A percentile compares a stretch with the other conserved stretches of the same genome.
phyloP scores from a whole-genome alignment of 768 basidiomycete species.

The Suillus plorans region DNA sequence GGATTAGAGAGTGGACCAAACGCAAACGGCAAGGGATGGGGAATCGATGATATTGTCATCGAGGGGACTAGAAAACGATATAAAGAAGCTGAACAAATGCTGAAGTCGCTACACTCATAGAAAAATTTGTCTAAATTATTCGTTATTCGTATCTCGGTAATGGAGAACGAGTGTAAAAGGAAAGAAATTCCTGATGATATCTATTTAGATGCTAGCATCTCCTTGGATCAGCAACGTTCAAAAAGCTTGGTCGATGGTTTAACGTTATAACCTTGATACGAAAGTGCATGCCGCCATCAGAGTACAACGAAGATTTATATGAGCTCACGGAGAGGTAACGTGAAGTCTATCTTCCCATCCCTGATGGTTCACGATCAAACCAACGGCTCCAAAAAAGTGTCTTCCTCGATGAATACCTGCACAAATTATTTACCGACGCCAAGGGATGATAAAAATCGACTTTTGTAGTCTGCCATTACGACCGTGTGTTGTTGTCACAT shows the following conservation, averaged over 20 bases:
- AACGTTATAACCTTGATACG: conserved; percentile 44
- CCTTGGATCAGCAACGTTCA: conserved; percentile 51
- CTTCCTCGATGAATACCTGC: not conserved
- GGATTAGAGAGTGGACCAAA: conserved; percentile 76
- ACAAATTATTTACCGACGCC: not conserved
- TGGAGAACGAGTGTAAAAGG: not conserved
- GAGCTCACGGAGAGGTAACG: conserved; percentile 67
- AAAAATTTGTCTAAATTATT: not conserved
- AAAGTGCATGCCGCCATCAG: conserved; percentile 61
- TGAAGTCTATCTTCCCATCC: conserved; percentile 65
- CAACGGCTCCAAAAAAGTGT: not conserved
- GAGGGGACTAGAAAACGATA: conserved; percentile 78
- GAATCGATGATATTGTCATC: conserved; percentile 74
- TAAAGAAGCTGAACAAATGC: conserved; percentile 65
- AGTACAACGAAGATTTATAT: conserved; percentile 67
- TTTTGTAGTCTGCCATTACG: not conserved
- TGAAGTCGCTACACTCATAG: conserved; percentile 33
- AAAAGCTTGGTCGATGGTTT: conserved; percentile 69
- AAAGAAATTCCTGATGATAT: not conserved
- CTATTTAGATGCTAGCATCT: conserved; percentile 28
- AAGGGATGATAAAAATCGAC: not conserved
- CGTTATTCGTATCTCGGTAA: not conserved
- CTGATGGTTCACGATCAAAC: conserved; percentile 34
- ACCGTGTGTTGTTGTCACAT: not conserved
- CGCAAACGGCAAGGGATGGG: conserved; percentile 73